Evolutionary conservation across 257 asterid species (phyloP).

Genomic region (Plantago ovata): DNA sequence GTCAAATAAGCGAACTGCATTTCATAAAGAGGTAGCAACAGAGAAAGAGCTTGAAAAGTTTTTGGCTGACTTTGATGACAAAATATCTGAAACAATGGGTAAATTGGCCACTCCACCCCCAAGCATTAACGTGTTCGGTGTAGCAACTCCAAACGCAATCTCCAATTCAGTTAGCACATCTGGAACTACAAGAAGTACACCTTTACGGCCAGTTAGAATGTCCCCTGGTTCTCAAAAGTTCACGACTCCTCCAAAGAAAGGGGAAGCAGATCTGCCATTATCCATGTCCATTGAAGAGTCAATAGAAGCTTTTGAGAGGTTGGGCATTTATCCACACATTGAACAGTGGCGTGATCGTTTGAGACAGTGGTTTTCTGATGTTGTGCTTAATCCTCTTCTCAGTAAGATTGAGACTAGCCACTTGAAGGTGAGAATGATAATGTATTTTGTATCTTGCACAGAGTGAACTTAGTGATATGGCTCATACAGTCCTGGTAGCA

Average conservation of each 20-base stretch:
- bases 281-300: conserved; percentile 96
- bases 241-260: conserved; percentile 92
- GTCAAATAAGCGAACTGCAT: conserved; percentile 62
- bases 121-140: conserved; percentile 59
- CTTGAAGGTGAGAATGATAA: conserved; percentile 53
- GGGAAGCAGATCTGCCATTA: conserved; percentile 84
- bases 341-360: conserved; percentile 88
- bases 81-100: conserved; percentile 63
- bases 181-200: conserved; percentile 82
- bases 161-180: conserved; percentile 63
- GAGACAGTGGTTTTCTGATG: conserved; percentile 91
- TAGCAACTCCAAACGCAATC: conserved; percentile 57
- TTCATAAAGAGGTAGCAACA: conserved; percentile 62
- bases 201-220: conserved; percentile 92
- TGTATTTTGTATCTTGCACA: conserved; percentile 11
- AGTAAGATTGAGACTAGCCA: conserved; percentile 76
- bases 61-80: conserved; percentile 84
- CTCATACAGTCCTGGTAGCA: neutral
- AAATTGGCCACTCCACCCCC: conserved; percentile 81
- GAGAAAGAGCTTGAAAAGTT: conserved; percentile 73
- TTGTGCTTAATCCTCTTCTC: conserved; percentile 70
- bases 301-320: conserved; percentile 59
- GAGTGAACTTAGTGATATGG: conserved; percentile 5
- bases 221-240: conserved; percentile 92
- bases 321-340: conserved; percentile 77